These are phyloP conservation scores for Xylaria flabelliformis DNA, from an alignment of 495 filamentous ascomycete species.

Conservation along the genomic window DNA sequence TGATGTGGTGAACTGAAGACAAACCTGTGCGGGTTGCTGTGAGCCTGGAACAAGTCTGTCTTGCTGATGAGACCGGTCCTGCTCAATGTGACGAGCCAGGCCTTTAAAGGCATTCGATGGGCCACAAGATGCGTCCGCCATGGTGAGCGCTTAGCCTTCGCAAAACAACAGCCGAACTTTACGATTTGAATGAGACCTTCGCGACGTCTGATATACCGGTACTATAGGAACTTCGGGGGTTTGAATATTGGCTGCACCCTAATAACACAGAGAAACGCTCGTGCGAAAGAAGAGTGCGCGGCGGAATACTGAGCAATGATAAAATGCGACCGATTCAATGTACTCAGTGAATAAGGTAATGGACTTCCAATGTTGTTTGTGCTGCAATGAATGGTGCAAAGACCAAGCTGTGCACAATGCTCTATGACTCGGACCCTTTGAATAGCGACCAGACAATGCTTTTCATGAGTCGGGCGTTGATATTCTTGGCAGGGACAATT, in stretches of 20 bases:
- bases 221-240: neutral
- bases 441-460: neutral
- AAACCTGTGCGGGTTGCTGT: constrained; percentile 25
- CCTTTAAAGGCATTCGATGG: constrained; percentile 88
- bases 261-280: neutral
- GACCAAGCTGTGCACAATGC: neutral
- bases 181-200: neutral
- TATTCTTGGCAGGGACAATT: neutral
- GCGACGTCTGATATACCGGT: neutral
- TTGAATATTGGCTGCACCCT: neutral
- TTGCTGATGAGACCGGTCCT: constrained; percentile 84
- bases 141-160: constrained; percentile 40
- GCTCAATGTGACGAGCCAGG: constrained; percentile 79
- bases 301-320: neutral
- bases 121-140: constrained; percentile 86
- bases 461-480: neutral
- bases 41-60: constrained; percentile 60
- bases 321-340: neutral
- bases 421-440: neutral
- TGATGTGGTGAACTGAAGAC: neutral
- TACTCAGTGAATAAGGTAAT: neutral
- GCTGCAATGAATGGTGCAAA: neutral
- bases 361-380: neutral
- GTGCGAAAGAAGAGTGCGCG: neutral
- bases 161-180: neutral